Evolutionary conservation across 306 rosid species (phyloP), one percentile per base, ranked within the genome.

Genomic region (Citrullus mucosospermus): DNA sequence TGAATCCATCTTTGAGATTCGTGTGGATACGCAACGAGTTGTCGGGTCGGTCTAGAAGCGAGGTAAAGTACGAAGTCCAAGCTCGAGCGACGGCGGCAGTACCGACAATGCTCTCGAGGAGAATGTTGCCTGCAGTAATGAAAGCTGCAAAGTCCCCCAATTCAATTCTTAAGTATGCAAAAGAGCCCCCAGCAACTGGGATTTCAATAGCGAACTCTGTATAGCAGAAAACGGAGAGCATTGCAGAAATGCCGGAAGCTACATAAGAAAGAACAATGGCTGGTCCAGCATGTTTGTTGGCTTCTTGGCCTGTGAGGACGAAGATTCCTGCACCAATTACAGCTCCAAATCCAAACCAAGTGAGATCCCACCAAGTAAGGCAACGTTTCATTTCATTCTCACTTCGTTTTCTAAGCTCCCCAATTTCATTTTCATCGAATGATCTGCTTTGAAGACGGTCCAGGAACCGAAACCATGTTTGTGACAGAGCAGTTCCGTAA

Each of bases 161-260:
- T 41, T 91, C 96, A 72, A 93, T 83, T 80, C 93, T 86, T 25
- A 93, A 76, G 53, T 93, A 93, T 44, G 97, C 94, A 79, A 93
- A 93, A 25, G 97, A 91, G 3, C 96, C 96, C 43, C 84, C 98
- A 2, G 96, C 98, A 34, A 83, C 90, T 0, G 98, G 98, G 4
- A 93, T 75, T 83, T 93, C 98, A 0, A 91, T 88, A 0, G 96
- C 91, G 16, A 93, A 91, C 44, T 93, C 96, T 1, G 96, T 91
- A 81, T 91, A 89, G 82, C 98, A 91, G 71, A 91, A 88, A 67
- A 93, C 98, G 20, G 93, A 90, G 44, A 93, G 91, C 96, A 93
- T 87, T 14, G 97, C 96, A 0, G 93, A 92, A 44, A 90, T 9
- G n/a, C 97, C 96, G 0, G 96, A 92, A 20, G 85, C 93, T 32